Conservation (phyloP, 495 filamentous ascomycete species). For the Glutinoglossum americanum region DNA sequence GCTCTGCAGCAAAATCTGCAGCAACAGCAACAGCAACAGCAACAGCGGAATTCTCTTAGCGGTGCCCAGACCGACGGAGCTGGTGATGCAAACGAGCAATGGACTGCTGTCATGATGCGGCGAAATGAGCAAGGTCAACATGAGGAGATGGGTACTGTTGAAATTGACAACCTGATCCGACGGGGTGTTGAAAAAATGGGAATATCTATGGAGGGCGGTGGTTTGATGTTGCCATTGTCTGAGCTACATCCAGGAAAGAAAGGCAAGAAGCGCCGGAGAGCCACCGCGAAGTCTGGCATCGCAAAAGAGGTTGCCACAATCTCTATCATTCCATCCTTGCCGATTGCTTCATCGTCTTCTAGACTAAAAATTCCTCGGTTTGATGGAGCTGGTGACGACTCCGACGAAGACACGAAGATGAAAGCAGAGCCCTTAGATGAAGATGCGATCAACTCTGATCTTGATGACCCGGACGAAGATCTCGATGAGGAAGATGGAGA, state of each 20-base stretch:
- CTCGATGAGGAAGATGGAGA: constrained; percentile 58
- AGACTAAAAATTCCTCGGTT: constrained; percentile 25
- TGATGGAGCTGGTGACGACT: constrained; percentile 36
- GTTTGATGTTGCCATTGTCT: constrained; percentile 48
- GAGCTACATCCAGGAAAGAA: constrained; percentile 13
- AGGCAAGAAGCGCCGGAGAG: constrained; percentile 10
- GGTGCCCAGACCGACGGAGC: constrained; percentile 55
- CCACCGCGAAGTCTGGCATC: constrained; percentile 5
- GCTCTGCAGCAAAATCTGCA: constrained; percentile 16
- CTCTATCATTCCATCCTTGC: neutral
- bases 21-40: constrained; percentile 10
- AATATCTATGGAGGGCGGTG: constrained; percentile 53
- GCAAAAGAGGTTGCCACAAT: neutral
- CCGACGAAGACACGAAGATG: constrained; percentile 14
- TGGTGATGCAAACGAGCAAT: constrained; percentile 36
- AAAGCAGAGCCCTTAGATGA: constrained; percentile 48
- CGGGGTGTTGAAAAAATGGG: constrained; percentile 45
- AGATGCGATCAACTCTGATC: constrained; percentile 95
- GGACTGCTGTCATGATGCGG: constrained; percentile 31
- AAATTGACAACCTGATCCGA: constrained; percentile 39
- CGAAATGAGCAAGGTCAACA: constrained; percentile 16
- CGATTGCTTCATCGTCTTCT: neutral
- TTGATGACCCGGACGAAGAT: constrained; percentile 84
- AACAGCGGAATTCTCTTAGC: constrained; percentile 15
- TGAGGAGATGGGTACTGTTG: constrained; percentile 26